Base-by-base conservation (phyloP, 148 eudicot genomes). In the Persicaria tinctoria region DNA sequence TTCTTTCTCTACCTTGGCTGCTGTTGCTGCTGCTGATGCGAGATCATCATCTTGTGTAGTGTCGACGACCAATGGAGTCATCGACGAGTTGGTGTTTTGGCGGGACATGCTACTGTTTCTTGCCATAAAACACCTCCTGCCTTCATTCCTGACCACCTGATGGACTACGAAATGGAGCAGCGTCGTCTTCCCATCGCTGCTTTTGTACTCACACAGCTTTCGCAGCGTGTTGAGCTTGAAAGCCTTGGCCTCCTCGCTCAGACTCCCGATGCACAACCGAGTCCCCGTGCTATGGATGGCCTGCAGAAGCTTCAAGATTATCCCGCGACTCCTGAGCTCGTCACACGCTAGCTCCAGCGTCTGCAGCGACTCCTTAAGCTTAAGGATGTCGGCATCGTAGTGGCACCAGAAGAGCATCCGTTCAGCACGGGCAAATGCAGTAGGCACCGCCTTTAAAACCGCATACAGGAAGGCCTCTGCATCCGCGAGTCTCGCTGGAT, bases 131-230 rank as follows among this genome's bases (percentile, higher is more conserved):
- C 51, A 62, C 10, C 82, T 79, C 66, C 82, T 84, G 14, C 92
- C 92, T 64, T 86, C 88, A 1, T 84, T 70, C 66, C 85, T 78
- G 41, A 64, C 78, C 8, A 86, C 89, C 74, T 88, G 88, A 66
- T 88, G 89, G 0, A 86, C 88, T 0, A 88, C 88, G 46, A 88
- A 88, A 54, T 86, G 86, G n/a, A 88, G 89, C 41, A 88, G 81
- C 27, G 88, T 86, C 9, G 86, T 88, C 73, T 83, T 79, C 23
- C 89, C 86, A 68, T 88, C 83, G 0, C 79, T 81, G 78, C 92
- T 88, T 45, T 81, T 88, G n/a, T 86, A 83, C 17, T 78, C 55
- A 6, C 88, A 86, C 32, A 88, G 76, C 69, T 83, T 88, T 10
- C 74, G 75, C 32, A 88, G 84, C 1, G 89, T 78, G 32, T 51